These are phyloP conservation scores for Alloteropsis semialata DNA, from an alignment of 176 grass and related monocot genomes.

Conservation along the genomic window DNA sequence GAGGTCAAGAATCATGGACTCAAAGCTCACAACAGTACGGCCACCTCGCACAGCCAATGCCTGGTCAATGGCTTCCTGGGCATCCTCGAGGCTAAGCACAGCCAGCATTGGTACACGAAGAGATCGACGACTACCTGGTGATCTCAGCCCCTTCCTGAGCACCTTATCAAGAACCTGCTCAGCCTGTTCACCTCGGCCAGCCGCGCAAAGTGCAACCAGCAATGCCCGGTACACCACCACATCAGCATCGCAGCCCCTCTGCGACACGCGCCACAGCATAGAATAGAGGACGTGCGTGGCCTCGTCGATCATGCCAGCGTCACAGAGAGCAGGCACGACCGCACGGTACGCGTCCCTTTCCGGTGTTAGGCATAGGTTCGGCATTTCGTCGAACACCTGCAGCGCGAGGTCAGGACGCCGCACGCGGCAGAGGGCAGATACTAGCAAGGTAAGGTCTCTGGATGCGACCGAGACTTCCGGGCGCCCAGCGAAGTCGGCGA, in stretches of 20 bases:
- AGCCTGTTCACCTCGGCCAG: slow-evolving; percentile 47
- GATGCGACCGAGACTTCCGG: slow-evolving; percentile 41
- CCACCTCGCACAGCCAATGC: slow-evolving; percentile 51
- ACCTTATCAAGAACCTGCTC: slow-evolving; percentile 70
- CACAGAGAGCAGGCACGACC: slow-evolving; percentile 58
- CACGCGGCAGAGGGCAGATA: slow-evolving; percentile 25
- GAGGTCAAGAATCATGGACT: slow-evolving; percentile 46
- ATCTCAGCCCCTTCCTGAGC: slow-evolving; percentile 69
- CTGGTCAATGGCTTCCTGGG: slow-evolving; percentile 54
- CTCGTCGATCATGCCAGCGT: slow-evolving; percentile 67
- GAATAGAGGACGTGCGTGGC: slow-evolving; percentile 75
- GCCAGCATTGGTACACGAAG: slow-evolving; percentile 64
- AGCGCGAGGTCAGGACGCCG: slow-evolving; percentile 52
- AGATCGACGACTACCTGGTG: slow-evolving; percentile 40
- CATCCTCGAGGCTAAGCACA: slow-evolving; percentile 49
- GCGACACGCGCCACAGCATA: slow-evolving; percentile 65
- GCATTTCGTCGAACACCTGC: slow-evolving; percentile 60
- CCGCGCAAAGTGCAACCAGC: slow-evolving; percentile 54
- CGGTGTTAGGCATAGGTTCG: slow-evolving; percentile 44
- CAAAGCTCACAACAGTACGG: slow-evolving; percentile 49
- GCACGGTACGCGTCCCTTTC: slow-evolving; percentile 52
- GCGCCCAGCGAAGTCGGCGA: slow-evolving; percentile 36
- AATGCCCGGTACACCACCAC: slow-evolving; percentile 56
- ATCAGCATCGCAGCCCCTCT: slow-evolving; percentile 59
- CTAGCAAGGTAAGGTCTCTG: slow-evolving; percentile 52